These are phyloP conservation scores for Gloeostereum incarnatum DNA, from an alignment of 768 basidiomycete genomes.

Conservation along the genomic window DNA sequence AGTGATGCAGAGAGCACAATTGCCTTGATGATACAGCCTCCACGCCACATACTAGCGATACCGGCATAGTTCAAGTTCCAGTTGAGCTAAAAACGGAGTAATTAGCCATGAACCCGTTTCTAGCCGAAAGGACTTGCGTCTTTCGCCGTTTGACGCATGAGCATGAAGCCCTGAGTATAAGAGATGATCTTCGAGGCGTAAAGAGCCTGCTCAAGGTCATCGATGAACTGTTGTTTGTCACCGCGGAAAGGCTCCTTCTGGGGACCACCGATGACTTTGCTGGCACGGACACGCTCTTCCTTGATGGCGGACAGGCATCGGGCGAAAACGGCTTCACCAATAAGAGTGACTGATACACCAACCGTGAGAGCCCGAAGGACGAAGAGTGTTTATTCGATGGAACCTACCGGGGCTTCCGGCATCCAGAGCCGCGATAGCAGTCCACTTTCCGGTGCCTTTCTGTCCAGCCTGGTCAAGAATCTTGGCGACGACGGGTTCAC, in stretches of 20 bases:
- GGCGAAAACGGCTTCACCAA: constrained; percentile 98
- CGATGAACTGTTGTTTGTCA: constrained; percentile 98
- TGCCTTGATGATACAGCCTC: constrained; percentile 99
- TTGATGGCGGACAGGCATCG: constrained; percentile 97
- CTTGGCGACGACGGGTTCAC: constrained; percentile 82
- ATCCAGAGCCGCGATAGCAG: constrained; percentile 93
- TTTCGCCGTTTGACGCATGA: constrained; percentile 97
- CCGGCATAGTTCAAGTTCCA: constrained; percentile 98
- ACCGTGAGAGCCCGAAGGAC: constrained; percentile 4
- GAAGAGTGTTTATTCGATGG: too few relatives aligned
- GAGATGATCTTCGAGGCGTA: constrained; percentile 99
- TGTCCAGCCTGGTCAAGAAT: constrained; percentile 96
- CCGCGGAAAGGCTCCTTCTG: constrained; percentile 91
- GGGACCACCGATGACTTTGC: constrained; percentile 85
- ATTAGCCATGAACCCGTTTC: not conserved
- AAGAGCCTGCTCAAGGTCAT: constrained; percentile 97
- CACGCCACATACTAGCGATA: constrained; percentile 99
- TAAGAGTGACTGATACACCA: constrained; percentile 73
- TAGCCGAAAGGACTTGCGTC: constrained; percentile 39
- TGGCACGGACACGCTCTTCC: constrained; percentile 88
- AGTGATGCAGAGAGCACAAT: constrained; percentile 13
- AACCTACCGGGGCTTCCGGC: constrained; percentile 73
- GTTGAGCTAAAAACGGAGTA: constrained; percentile 35
- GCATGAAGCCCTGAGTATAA: constrained; percentile 99
- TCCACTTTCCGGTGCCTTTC: constrained; percentile 99